These are phyloP conservation scores for Ceratobasidium sp. DNA, from an alignment of 1,284 basidiomycete genomes.

Conservation along the genomic window DNA sequence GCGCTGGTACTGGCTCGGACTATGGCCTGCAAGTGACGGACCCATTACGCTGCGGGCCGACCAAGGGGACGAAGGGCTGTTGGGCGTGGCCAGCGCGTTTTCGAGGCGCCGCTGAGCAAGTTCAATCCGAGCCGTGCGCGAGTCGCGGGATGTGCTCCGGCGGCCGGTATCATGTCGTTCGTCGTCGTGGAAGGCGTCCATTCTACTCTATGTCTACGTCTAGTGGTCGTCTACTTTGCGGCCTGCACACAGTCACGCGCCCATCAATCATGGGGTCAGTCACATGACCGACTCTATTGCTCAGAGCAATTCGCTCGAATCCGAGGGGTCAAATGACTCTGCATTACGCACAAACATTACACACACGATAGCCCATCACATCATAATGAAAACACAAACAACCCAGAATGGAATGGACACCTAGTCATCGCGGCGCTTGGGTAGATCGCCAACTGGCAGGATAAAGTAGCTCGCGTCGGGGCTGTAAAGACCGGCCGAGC, in stretches of 20 bases:
- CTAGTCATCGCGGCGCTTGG: constrained; percentile 30
- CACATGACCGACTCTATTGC: constrained; percentile 15
- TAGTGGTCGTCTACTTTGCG: constrained; percentile 30
- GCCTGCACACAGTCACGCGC: constrained; percentile 36
- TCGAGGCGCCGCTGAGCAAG: constrained; percentile 40
- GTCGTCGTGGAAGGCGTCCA: constrained; percentile 28
- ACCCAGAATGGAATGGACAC: not conserved
- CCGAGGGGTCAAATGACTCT: constrained; percentile 4
- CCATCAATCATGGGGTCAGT: constrained; percentile 20
- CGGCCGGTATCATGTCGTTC: constrained; percentile 11
- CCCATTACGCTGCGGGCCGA: constrained; percentile 26
- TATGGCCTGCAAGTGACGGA: constrained; percentile 9
- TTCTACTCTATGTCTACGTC: constrained; percentile 37
- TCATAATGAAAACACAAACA: not conserved
- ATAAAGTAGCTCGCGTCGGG: constrained; percentile 50
- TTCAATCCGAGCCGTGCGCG: constrained; percentile 33
- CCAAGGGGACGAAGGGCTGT: constrained; percentile 39
- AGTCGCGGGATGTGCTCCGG: constrained; percentile 26
- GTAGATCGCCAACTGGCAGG: constrained; percentile 36
- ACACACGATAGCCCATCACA: not conserved
- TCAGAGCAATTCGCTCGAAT: too few species aligned
- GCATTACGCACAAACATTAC: not conserved
- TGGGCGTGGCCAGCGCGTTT: constrained; percentile 38
- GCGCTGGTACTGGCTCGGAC: constrained; percentile 10
- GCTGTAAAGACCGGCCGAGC: constrained; percentile 64